These are phyloP conservation scores for Globisporangium paddicum DNA, from an alignment of 352 stramenopile species.

Conservation along the genomic window DNA sequence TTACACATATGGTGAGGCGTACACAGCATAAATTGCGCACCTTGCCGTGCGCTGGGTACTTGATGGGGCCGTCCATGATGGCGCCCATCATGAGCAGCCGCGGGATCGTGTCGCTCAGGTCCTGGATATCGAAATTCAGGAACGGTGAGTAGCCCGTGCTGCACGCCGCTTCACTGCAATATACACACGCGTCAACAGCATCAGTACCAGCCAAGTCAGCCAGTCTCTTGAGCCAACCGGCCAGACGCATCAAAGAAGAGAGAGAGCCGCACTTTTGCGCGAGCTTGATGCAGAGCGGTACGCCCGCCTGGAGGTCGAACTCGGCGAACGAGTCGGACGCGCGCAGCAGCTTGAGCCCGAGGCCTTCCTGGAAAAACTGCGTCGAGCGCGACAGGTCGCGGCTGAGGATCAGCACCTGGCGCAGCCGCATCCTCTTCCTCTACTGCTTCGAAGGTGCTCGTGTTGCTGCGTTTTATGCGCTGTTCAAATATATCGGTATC, in stretches of 20 bases:
- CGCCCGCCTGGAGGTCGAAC: conserved; percentile 58
- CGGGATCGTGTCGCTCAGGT: conserved; percentile 85
- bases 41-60: conserved; percentile 90
- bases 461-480: background rate
- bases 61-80: conserved; percentile 90
- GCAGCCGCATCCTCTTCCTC: conserved; percentile 37
- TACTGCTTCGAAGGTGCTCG: background rate
- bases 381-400: conserved; percentile 74
- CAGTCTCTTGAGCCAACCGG: background rate
- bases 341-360: conserved; percentile 68
- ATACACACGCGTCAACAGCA: background rate
- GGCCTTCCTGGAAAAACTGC: conserved; percentile 82
- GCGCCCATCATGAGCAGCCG: conserved; percentile 82
- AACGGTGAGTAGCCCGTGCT: conserved; percentile 88
- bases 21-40: too few relatives aligned
- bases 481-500: background rate
- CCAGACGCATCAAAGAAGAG: too few relatives aligned
- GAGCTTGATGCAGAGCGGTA: conserved; percentile 77
- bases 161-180: conserved; percentile 66
- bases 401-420: conserved; percentile 82
- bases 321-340: conserved; percentile 81
- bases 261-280: conserved; percentile 50
- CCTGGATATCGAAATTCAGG: conserved; percentile 89
- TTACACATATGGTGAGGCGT: too few relatives aligned
- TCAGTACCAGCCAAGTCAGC: background rate